Percentiles rank a stretch among this genome's conserved stretches.
Evolutionary conservation across 2,329 filamentous ascomycete species (phyloP).

Genomic region (Zymoseptoria crescenta): DNA sequence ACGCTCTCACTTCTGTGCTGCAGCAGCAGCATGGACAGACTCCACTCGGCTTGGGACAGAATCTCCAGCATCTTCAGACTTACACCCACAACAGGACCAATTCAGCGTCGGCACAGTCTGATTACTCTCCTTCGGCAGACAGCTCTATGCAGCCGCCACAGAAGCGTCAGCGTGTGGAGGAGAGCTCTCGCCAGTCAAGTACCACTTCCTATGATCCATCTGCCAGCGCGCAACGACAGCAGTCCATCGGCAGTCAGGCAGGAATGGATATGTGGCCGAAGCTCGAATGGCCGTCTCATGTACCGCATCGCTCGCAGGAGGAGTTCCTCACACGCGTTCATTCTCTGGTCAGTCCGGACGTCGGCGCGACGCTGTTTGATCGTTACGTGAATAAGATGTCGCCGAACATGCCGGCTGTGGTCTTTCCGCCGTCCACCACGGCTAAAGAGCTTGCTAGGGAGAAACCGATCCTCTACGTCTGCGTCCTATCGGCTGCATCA

Average conservation of each 20-base stretch:
- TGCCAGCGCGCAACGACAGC: not conserved
- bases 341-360: slow-evolving; percentile 43
- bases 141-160: slow-evolving; percentile 15
- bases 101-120: slow-evolving; percentile 2
- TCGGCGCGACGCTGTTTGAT: slow-evolving; percentile 50
- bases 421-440: slow-evolving; percentile 47
- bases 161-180: slow-evolving; percentile 22
- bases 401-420: slow-evolving; percentile 50
- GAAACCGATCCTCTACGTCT: slow-evolving; percentile 53
- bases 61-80: slow-evolving; percentile 6
- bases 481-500: slow-evolving; percentile 48
- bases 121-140: slow-evolving; percentile 1
- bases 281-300: not conserved
- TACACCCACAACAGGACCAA: slow-evolving; percentile 10
- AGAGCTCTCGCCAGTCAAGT: slow-evolving; percentile 5
- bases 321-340: slow-evolving; percentile 32
- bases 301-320: slow-evolving; percentile 21
- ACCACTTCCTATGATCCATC: not conserved
- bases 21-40: slow-evolving; percentile 45
- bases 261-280: not conserved
- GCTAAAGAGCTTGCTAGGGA: slow-evolving; percentile 48
- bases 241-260: not conserved
- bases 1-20: slow-evolving; percentile 73
- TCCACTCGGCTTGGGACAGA: not conserved
- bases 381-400: slow-evolving; percentile 49